These are phyloP conservation scores for Hibiscus syriacus DNA, from an alignment of 345 rosid genomes.

Conservation along the genomic window DNA sequence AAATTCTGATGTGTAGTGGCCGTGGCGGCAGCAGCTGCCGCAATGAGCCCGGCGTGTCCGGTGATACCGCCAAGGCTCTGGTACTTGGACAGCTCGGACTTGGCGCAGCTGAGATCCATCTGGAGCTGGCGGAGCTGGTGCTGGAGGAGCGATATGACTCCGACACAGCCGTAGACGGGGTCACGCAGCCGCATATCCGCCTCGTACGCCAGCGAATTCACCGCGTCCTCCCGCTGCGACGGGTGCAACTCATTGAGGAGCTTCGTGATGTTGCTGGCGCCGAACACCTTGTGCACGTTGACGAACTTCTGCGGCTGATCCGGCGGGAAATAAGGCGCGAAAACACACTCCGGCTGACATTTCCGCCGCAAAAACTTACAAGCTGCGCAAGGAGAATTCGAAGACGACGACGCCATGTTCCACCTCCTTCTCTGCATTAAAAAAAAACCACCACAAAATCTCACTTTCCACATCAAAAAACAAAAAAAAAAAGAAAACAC, in stretches of 20 bases:
- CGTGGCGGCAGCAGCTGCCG: slow-evolving; percentile 40
- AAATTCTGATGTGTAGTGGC: slow-evolving; percentile 38
- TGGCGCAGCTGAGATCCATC: slow-evolving; percentile 42
- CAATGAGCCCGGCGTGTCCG: slow-evolving; percentile 51
- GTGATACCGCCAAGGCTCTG: slow-evolving; percentile 45
- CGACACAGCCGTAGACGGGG: slow-evolving; percentile 44
- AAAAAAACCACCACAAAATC: background rate
- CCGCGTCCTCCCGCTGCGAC: slow-evolving; percentile 36
- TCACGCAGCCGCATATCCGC: slow-evolving; percentile 40
- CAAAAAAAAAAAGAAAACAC: background rate
- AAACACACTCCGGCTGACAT: slow-evolving; percentile 43
- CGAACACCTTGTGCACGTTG: slow-evolving; percentile 36
- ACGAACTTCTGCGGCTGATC: slow-evolving; percentile 37
- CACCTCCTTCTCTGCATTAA: slow-evolving; percentile 11
- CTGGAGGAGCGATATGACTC: slow-evolving; percentile 36
- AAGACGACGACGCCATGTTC: slow-evolving; percentile 30
- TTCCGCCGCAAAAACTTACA: slow-evolving; percentile 37
- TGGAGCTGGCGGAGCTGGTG: slow-evolving; percentile 41
- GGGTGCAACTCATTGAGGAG: slow-evolving; percentile 35
- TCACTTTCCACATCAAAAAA: too few species aligned
- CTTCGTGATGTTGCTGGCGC: slow-evolving; percentile 39
- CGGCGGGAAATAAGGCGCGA: slow-evolving; percentile 39
- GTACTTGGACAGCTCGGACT: slow-evolving; percentile 55
- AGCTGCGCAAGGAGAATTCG: slow-evolving; percentile 41
- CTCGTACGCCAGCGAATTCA: slow-evolving; percentile 36